These are phyloP conservation scores for Echinosophora koreensis DNA, from an alignment of 306 rosid genomes.

Conservation along the genomic window DNA sequence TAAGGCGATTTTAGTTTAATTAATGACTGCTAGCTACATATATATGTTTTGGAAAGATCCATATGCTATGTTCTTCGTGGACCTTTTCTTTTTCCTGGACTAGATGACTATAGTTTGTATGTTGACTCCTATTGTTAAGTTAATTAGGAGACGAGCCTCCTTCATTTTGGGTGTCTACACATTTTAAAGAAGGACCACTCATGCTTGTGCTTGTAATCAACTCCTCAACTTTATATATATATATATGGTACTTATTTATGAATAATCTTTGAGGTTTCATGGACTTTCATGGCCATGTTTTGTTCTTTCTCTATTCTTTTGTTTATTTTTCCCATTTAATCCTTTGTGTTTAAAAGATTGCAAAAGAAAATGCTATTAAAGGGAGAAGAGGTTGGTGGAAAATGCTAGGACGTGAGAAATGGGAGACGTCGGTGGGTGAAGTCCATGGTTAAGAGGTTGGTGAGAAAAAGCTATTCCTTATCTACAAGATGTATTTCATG, in stretches of 20 bases:
- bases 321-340: background rate
- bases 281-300: background rate
- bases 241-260: background rate
- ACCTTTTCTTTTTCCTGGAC: no score
- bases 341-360: background rate
- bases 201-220: slow-evolving; percentile 30
- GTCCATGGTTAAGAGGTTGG: slow-evolving; percentile 35
- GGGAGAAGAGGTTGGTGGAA: background rate
- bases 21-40: no score
- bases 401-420: background rate
- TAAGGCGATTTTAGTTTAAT: background rate
- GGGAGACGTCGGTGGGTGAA: slow-evolving; percentile 43
- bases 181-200: slow-evolving; percentile 54
- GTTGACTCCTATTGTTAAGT: slow-evolving; percentile 2
- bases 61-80: no score
- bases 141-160: slow-evolving; percentile 29
- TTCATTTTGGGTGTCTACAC: slow-evolving; percentile 46
- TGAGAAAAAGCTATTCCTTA: slow-evolving; percentile 51
- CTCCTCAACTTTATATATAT: background rate
- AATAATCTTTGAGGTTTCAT: background rate
- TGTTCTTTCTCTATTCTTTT: slow-evolving; percentile 1
- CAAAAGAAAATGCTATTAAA: background rate
- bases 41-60: no score
- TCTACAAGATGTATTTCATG: slow-evolving; percentile 33
- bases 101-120: background rate